These are phyloP conservation scores for Penstemon eatonii DNA, from an alignment of 257 asterid genomes.

Conservation along the genomic window DNA sequence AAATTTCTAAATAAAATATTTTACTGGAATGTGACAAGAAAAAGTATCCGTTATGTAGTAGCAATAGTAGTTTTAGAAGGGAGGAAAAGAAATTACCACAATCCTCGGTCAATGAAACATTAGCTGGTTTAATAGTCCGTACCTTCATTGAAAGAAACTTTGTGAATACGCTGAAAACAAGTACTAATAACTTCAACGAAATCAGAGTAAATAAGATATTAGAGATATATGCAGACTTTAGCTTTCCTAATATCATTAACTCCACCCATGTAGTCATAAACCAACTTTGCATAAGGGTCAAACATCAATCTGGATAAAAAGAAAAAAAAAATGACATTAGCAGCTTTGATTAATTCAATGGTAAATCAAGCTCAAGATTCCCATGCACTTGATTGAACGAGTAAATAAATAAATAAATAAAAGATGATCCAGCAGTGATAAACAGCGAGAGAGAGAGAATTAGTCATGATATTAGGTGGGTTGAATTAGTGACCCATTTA, in stretches of 20 bases:
- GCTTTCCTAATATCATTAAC: conserved; percentile 75
- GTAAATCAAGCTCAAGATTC: not conserved
- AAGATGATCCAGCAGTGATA: conserved; percentile 15
- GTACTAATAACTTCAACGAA: conserved; percentile 9
- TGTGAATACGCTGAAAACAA: conserved; percentile 29
- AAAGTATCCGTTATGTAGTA: not conserved
- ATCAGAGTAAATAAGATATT: conserved; percentile 28
- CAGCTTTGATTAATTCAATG: conserved; percentile 14
- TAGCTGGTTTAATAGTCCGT: conserved; percentile 69
- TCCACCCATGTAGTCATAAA: conserved; percentile 84
- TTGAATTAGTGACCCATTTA: conserved; percentile 62
- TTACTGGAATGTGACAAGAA: not conserved
- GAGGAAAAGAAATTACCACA: conserved; percentile 51
- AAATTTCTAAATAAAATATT: conserved; percentile 1
- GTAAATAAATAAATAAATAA: not conserved
- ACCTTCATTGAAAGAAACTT: conserved; percentile 45
- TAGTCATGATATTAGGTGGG: conserved; percentile 24
- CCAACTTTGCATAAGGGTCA: conserved; percentile 77
- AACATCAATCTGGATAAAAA: conserved; percentile 65
- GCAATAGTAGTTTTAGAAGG: conserved; percentile 6
- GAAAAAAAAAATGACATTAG: conserved; percentile 22
- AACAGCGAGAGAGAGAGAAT: conserved; percentile 7
- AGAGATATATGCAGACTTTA: conserved; percentile 85
- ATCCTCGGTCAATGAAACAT: conserved; percentile 67
- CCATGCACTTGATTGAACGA: not conserved